Base-by-base conservation (phyloP, 2,329 filamentous ascomycete genomes). In the Aspergillus melleus region DNA sequence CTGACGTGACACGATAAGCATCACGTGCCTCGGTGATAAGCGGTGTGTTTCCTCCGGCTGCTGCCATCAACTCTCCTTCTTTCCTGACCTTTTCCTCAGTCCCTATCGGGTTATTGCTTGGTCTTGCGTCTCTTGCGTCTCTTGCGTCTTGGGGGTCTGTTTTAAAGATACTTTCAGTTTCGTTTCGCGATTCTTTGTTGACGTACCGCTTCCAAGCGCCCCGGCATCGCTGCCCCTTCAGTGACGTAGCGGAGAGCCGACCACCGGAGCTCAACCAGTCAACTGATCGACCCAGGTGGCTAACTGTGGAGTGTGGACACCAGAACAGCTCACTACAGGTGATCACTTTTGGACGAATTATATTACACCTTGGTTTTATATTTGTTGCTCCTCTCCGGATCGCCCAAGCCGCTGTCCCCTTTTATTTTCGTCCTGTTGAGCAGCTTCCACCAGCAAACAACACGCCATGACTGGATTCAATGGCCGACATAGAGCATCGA, bases 381-480 rank as follows among this genome's bases (percentile, higher is more conserved):
- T 29, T 9, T 29, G 19, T 19, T 42, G 29, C 6, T 24, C 22
- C 14, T n/a, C 22, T 29, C 32, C 6, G 16, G 5, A n/a, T 14
- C 16, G 8, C 36, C 36, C 36, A 42, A n/a, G 4, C 16, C 36
- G 14, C 36, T 14, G 6, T 19, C 36, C n/a, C 16, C 36, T 42
- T n/a, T 19, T 5, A 47, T 16, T 22, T 47, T 9, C 1, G 10
- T 19, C 16, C n/a, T 22, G n/a, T 8, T 47, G 44, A 24, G 19
- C 44, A 14, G 20, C 19, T 12, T 47, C 22, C 11, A 16, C 24
- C 36, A 14, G 36, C 16, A 20, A 6, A 26, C 36, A 36, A 22
- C 11, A 12, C 58, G 62, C 16, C 8, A 75, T 74, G 73, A 56
- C 71, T 6, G 60, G 56, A 39, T 62, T 64, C n/a, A 64, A 66